A percentile compares a stretch with the other conserved stretches of the same genome.
Evolutionary conservation across 163 green algal genomes (phyloP).

Genomic region (Chlorella variabilis): DNA sequence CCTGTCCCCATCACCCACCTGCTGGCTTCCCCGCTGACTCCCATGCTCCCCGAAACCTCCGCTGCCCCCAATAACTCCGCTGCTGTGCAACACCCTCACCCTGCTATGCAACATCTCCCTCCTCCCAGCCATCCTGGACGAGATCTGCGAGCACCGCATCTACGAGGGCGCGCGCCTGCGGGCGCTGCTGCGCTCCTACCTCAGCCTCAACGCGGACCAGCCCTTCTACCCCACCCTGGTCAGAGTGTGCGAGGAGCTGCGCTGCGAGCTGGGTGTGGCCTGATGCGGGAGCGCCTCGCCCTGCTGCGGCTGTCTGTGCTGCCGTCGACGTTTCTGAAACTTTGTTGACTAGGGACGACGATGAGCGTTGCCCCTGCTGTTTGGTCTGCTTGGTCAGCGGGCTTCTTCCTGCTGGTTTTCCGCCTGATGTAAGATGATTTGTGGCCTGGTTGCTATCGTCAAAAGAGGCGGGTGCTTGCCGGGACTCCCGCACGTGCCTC

Average conservation of each 20-base stretch:
- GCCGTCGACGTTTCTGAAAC: no score
- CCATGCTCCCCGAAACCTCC: background rate
- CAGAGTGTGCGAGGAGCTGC: background rate
- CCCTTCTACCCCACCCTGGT: constrained; percentile 18
- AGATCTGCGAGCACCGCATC: constrained; percentile 21
- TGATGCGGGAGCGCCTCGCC: background rate
- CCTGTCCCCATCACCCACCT: no score
- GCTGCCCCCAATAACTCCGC: background rate
- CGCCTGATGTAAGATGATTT: no score
- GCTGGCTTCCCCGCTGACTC: no score
- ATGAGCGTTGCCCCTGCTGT: no score
- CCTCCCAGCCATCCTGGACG: constrained; percentile 20
- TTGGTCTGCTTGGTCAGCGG: no score
- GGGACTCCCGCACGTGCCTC: no score
- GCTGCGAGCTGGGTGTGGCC: background rate
- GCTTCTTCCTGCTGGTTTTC: no score
- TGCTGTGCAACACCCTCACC: background rate
- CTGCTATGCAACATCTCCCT: background rate
- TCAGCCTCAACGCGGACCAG: constrained; percentile 10
- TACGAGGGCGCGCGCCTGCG: constrained; percentile 21
- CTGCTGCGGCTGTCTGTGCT: no score
- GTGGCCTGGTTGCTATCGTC: no score
- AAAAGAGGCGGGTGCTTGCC: no score
- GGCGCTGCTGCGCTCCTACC: constrained; percentile 17
- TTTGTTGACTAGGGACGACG: no score